Conservation (phyloP, 352 stramenopile genomes). For the Detonula confervacea region DNA sequence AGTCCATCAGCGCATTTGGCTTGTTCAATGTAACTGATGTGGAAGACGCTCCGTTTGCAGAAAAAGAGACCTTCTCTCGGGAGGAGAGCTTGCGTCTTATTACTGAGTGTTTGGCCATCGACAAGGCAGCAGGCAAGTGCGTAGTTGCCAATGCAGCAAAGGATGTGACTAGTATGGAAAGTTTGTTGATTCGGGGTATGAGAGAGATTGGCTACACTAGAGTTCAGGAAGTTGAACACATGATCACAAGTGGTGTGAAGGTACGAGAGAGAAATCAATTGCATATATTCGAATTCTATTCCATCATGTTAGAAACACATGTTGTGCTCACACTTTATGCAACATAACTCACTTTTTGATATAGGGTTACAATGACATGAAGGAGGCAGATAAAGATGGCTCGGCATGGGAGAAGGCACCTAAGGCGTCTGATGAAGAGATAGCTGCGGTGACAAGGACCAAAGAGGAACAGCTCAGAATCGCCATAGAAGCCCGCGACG, state of each 20-base stretch:
- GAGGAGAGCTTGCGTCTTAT: constrained; percentile 72
- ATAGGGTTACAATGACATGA: constrained; percentile 48
- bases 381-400: constrained; percentile 11
- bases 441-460: constrained; percentile 25
- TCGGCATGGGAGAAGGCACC: constrained; percentile 28
- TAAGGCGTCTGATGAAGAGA: constrained; percentile 43
- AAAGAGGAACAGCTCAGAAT: constrained; percentile 42
- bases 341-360: neutral
- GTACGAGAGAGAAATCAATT: constrained; percentile 52
- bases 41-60: constrained; percentile 20
- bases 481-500: constrained; percentile 28
- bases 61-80: constrained; percentile 60
- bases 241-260: constrained; percentile 67
- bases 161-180: constrained; percentile 66
- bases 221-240: constrained; percentile 78
- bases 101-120: constrained; percentile 74
- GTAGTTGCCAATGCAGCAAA: constrained; percentile 62
- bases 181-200: constrained; percentile 73
- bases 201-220: constrained; percentile 71
- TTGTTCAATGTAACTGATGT: constrained; percentile 48
- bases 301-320: too few species aligned
- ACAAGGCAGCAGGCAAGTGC: constrained; percentile 60
- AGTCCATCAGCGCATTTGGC: constrained; percentile 51
- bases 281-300: too few species aligned
- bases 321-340: too few species aligned